phyloP scores from a whole-genome alignment of 352 stramenopile species.

The Pythium sukuiense region DNA sequence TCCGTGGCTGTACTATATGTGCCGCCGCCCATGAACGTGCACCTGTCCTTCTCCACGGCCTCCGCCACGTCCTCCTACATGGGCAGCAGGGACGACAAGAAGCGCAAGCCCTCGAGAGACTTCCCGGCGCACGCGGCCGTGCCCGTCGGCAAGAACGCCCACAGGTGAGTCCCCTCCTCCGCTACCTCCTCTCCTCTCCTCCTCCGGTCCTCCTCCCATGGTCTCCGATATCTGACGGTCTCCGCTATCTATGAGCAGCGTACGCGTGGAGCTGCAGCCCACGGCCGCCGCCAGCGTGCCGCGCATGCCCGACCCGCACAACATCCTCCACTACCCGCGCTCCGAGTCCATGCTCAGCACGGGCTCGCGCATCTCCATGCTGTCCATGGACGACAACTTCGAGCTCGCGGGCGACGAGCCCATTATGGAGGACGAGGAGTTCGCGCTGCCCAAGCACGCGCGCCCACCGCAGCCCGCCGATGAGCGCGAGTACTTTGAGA shows the following conservation, averaged over 20 bases:
- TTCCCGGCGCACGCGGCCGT: conserved; percentile 75
- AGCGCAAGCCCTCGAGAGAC: conserved; percentile 80
- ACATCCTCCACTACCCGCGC: conserved; percentile 64
- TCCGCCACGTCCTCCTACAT: conserved; percentile 14
- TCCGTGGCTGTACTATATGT: neutral
- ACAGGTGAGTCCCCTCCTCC: conserved; percentile 26
- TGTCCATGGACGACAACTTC: conserved; percentile 76
- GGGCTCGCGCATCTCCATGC: conserved; percentile 49
- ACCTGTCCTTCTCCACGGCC: conserved; percentile 19
- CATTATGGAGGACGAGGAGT: conserved; percentile 35
- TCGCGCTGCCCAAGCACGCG: conserved; percentile 65
- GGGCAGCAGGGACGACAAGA: conserved; percentile 74
- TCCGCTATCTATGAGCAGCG: conserved; percentile 19
- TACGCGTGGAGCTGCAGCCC: conserved; percentile 52
- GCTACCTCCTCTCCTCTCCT: neutral
- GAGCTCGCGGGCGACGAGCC: conserved; percentile 31
- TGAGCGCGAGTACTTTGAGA: conserved; percentile 83
- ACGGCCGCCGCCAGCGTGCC: conserved; percentile 49
- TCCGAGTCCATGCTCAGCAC: conserved; percentile 29
- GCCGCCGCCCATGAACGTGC: conserved; percentile 19
- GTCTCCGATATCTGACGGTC: no score
- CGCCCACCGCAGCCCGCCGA: conserved; percentile 66
- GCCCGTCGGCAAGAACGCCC: conserved; percentile 52
- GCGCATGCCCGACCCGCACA: conserved; percentile 75
- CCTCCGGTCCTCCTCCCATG: neutral